Base-by-base conservation (phyloP, 1,284 basidiomycete genomes). In the Trichosporon coremiiforme region DNA sequence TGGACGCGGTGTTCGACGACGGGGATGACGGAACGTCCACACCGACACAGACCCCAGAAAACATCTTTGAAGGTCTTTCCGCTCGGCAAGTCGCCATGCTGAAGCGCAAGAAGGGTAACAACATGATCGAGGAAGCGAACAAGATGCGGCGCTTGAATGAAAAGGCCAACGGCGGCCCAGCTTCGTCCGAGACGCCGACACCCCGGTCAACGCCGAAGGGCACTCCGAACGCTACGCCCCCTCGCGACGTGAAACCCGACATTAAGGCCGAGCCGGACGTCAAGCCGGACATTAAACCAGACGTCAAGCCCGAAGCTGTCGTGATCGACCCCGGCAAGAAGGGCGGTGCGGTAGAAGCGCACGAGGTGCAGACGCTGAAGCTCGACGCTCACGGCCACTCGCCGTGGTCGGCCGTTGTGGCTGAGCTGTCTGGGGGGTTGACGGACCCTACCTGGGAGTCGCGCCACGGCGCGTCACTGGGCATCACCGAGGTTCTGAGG, bases 381-480 rank as follows among this genome's bases (percentile, higher is more conserved):
- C 66, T 81, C 13, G 69, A 71, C 20, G 1, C 85, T 86, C 69
- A 86, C 15, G 94, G 92, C 0, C 86, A 87, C 66, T 98, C 94
- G 91, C 89, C 95, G 0, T 99, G 96, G 92, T 89, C 90, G 66
- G 91, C 92, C 9, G 87, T 98, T 7, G 89, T 91, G 8, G 89
- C 90, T 74, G 86, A 95, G 4, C 86, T 99, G 7, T 90, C 92
- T 75, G 89, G 94, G 1, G 92, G 94, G 75, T 84, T 99, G 13
- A 92, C 95, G 74, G 93, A 83, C 75, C 88, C 91, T 0, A 87
- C 89, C 7, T 99, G 97, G 97, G 95, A 99, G 82, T 89, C 91
- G 6, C 87, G 97, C 65, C 97, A 99, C 78, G 97, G 97, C 62
- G 92, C 95, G 6, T 93, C 95, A 0, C 89, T 98, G 84, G 95